These are phyloP conservation scores for Cyberlindnera euphorbiae DNA, from an alignment of 805 yeast genomes.

Conservation along the genomic window DNA sequence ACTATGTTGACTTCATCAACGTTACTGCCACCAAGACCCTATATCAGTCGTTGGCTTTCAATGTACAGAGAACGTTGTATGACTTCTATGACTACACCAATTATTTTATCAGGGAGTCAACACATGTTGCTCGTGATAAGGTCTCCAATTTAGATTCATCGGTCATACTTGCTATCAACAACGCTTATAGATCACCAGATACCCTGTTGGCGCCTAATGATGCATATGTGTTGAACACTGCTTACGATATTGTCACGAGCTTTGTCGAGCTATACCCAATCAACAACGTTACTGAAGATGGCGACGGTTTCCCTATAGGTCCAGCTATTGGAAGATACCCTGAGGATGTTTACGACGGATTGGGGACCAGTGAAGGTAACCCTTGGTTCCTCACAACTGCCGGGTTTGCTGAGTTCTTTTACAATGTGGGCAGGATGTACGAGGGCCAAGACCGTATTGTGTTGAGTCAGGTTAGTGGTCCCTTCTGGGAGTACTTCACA, in stretches of 20 bases:
- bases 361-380: background rate
- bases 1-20: background rate
- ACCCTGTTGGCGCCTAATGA: constrained; percentile 2
- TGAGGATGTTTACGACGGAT: constrained; percentile 3
- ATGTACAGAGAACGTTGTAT: background rate
- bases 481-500: constrained; percentile 2
- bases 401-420: constrained; percentile 5
- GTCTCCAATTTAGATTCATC: background rate
- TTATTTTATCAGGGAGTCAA: constrained; percentile 2
- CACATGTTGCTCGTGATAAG: background rate
- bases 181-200: constrained; percentile 1
- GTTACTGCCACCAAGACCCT: background rate
- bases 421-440: background rate
- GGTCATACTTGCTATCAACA: constrained; percentile 2
- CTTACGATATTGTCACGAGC: constrained; percentile 1
- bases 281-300: background rate
- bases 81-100: constrained; percentile 4
- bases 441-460: background rate
- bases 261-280: constrained; percentile 1
- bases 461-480: constrained; percentile 1
- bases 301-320: background rate
- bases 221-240: constrained; percentile 3
- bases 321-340: constrained; percentile 6
- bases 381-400: constrained; percentile 5
- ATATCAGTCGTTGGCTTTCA: background rate